Evolutionary conservation across 1,284 basidiomycete species (phyloP), one percentile per base, ranked within the genome.

Genomic region (Laetiporus sulphureus): DNA sequence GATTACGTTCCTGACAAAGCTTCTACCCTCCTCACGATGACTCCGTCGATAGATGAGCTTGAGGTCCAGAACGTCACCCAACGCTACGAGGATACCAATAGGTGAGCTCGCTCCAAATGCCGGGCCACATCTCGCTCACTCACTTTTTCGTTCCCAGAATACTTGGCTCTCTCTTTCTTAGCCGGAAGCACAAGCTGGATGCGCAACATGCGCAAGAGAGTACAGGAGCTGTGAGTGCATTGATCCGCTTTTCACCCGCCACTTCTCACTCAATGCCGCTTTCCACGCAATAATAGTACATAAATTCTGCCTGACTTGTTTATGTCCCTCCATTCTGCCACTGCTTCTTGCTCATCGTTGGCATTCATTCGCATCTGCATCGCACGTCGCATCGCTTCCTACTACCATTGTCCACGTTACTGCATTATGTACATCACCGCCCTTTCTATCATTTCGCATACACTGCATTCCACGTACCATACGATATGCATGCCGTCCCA

Each of bases 81-180:
- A 41, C 70, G 67, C 15, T 87, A 87, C 44, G 79, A 79, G 54
- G 73, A 73, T 41, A 67, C 67, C 1, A 87, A 87, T 56, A 79
- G 67, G 83, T 82, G 38, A 39, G 59, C 47, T 46, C 49, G 19
- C 35, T 8, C 38, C 29, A 32, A 25, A 38, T 13, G 37, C 40
- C 18, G 34, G 36, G 25, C 33, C 25, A 18, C 19, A 20, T 27
- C 19, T 11, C 7, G n/a, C n/a, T n/a, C 29, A n/a, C 40, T 43
- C 35, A 42, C 29, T 35, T 38, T 11, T 38, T 8, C 21, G 15
- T 19, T 41, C 20, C 35, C 41, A 73, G 71, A 41, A 51, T 76
- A 7, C 59, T 86, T 27, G 74, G 79, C 24, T 72, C 72, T 2
- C 57, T 81, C 32, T 76, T 86, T 52, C 69, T 85, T 36, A 75